Percentiles rank a stretch among this genome's conserved stretches.
phyloP scores from a whole-genome alignment of 2,329 filamentous ascomycete species.

The Aureobasidium musti region DNA sequence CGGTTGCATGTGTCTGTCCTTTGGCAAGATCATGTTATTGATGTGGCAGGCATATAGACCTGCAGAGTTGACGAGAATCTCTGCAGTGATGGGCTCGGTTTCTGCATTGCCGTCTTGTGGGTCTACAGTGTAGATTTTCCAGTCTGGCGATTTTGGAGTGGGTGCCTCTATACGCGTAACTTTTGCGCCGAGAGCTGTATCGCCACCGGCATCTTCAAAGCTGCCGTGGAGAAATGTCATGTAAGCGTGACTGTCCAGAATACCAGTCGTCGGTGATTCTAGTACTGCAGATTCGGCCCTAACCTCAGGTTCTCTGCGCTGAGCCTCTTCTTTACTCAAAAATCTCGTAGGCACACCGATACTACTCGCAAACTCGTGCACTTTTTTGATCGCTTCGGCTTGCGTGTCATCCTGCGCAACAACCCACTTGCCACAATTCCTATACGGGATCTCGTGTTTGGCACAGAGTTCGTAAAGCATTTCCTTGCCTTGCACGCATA shows the following conservation, averaged over 20 bases:
- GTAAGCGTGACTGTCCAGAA: slow-evolving; percentile 80
- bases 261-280: slow-evolving; percentile 84
- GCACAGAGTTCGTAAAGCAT: slow-evolving; percentile 79
- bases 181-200: slow-evolving; percentile 66
- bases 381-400: slow-evolving; percentile 60
- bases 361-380: slow-evolving; percentile 56
- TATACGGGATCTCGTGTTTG: slow-evolving; percentile 66
- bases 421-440: slow-evolving; percentile 87
- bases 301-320: slow-evolving; percentile 70
- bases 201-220: slow-evolving; percentile 75
- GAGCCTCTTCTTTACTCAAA: slow-evolving; percentile 64
- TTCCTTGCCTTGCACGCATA: slow-evolving; percentile 77
- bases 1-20: slow-evolving; percentile 57
- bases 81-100: slow-evolving; percentile 61
- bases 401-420: slow-evolving; percentile 79
- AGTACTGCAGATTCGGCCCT: slow-evolving; percentile 70
- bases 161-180: slow-evolving; percentile 62
- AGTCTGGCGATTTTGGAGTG: slow-evolving; percentile 64
- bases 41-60: slow-evolving; percentile 75
- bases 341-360: slow-evolving; percentile 72
- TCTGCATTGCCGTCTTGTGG: slow-evolving; percentile 30
- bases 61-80: slow-evolving; percentile 81
- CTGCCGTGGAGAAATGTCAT: slow-evolving; percentile 79
- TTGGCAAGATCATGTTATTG: slow-evolving; percentile 77
- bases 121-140: slow-evolving; percentile 62